These are phyloP conservation scores for Penicillium malachiteum DNA, from an alignment of 495 filamentous ascomycete species.

Conservation along the genomic window DNA sequence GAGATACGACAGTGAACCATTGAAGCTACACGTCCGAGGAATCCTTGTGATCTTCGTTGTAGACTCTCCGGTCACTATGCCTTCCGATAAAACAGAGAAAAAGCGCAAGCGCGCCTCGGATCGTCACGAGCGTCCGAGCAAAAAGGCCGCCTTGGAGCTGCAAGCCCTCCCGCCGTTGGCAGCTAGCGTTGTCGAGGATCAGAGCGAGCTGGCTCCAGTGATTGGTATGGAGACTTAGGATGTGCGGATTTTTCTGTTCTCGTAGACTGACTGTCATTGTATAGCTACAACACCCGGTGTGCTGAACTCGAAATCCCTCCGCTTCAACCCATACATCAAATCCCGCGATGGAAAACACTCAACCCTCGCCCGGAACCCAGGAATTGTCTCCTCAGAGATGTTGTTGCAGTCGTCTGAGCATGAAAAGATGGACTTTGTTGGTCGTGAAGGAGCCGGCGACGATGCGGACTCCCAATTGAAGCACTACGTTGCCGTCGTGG, in stretches of 20 bases:
- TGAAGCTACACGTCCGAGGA: conserved; percentile 12
- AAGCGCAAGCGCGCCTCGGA: conserved; percentile 72
- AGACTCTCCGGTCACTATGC: conserved; percentile 39
- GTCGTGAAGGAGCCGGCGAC: conserved; percentile 63
- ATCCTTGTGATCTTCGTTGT: background rate
- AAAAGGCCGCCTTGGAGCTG: conserved; percentile 59
- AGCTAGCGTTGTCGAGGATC: conserved; percentile 58
- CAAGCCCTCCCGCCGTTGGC: conserved; percentile 43
- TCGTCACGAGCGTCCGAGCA: conserved; percentile 54
- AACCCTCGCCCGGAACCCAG: conserved; percentile 40
- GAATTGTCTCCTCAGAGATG: conserved; percentile 56
- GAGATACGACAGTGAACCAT: conserved; percentile 10
- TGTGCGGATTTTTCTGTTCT: too few relatives aligned
- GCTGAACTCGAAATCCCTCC: conserved; percentile 51
- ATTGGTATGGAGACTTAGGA: conserved; percentile 34
- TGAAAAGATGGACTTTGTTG: conserved; percentile 76
- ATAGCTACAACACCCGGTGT: conserved; percentile 70
- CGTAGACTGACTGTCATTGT: background rate
- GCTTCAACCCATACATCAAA: conserved; percentile 65
- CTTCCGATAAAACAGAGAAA: conserved; percentile 55
- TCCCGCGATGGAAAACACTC: conserved; percentile 38
- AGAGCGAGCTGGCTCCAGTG: conserved; percentile 61
- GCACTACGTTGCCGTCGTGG: conserved; percentile 85
- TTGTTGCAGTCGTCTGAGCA: conserved; percentile 78
- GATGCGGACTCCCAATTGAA: conserved; percentile 65